Percentiles rank a stretch among this genome's conserved stretches.
Conservation (phyloP, 2,329 filamentous ascomycete genomes). For the Fusarium sp. region DNA sequence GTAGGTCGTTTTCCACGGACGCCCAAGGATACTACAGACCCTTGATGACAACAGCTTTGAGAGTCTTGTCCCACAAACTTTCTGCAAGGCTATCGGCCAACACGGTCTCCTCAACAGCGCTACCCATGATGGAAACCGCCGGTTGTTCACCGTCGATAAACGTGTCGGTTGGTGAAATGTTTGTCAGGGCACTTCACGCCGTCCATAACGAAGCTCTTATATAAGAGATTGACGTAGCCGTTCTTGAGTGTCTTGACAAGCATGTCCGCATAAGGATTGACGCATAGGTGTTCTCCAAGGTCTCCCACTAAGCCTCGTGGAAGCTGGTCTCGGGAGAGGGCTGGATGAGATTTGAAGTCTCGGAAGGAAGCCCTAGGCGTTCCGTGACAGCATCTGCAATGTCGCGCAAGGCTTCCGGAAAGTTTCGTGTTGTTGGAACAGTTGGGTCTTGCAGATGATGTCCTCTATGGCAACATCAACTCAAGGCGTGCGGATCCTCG, state of each 20-base stretch:
- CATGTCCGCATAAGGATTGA: neutral
- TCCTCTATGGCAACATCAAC: neutral
- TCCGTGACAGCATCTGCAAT: neutral
- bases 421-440: neutral
- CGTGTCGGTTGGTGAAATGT: no score
- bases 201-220: no score
- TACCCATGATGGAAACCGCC: no score
- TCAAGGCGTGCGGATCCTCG: neutral
- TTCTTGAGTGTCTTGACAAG: no score
- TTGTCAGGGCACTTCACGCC: no score
- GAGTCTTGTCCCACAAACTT: no score
- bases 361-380: neutral
- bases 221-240: no score
- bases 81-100: neutral
- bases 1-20: neutral
- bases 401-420: neutral
- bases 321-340: neutral
- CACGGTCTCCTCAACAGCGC: neutral
- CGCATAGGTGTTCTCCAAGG: neutral
- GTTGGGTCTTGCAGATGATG: neutral
- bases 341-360: neutral
- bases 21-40: no score
- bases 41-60: no score
- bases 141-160: no score
- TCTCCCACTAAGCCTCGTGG: neutral